Percentiles rank a stretch among this genome's conserved stretches.
These are phyloP conservation scores for Calocera cornea DNA, from an alignment of 768 basidiomycete species.

Conservation along the genomic window DNA sequence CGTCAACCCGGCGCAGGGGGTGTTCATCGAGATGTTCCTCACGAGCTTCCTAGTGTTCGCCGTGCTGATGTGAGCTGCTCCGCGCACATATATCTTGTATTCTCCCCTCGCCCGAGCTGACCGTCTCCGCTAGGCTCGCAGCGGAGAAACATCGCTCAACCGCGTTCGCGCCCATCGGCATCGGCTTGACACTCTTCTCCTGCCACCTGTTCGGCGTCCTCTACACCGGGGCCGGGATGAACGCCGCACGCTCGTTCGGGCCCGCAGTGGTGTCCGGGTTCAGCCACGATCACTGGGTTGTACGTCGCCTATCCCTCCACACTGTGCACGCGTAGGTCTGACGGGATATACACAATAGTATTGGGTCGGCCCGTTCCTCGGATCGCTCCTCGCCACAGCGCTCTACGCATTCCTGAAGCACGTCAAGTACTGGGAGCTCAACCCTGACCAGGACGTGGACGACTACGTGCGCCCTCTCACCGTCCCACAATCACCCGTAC, in stretches of 20 bases:
- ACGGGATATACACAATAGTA: too few species aligned
- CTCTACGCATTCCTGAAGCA: constrained; percentile 29
- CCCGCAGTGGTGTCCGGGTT: constrained; percentile 57
- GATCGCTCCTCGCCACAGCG: constrained; percentile 44
- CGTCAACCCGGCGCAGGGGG: constrained; percentile 41
- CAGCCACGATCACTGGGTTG: constrained; percentile 46
- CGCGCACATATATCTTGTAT: neutral
- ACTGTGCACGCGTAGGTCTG: neutral
- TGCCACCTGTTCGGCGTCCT: constrained; percentile 49
- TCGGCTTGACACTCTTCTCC: constrained; percentile 51
- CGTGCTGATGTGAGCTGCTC: constrained; percentile 36
- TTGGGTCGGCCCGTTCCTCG: constrained; percentile 58
- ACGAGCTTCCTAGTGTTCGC: constrained; percentile 37
- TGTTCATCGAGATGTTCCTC: constrained; percentile 62
- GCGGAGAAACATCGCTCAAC: constrained; percentile 55
- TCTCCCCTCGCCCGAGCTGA: too few species aligned
- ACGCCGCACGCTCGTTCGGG: constrained; percentile 56
- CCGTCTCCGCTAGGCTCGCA: too few species aligned
- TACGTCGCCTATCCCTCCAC: constrained; percentile 23
- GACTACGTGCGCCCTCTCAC: constrained; percentile 20
- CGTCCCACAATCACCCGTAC: neutral
- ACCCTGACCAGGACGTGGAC: constrained; percentile 34
- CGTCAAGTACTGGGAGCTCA: constrained; percentile 39
- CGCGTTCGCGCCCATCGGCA: constrained; percentile 56
- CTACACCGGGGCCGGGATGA: constrained; percentile 55